Percentiles rank a stretch among this genome's conserved stretches.
phyloP scores from a whole-genome alignment of 2,329 filamentous ascomycete species.

The Elsinoe ampelina region DNA sequence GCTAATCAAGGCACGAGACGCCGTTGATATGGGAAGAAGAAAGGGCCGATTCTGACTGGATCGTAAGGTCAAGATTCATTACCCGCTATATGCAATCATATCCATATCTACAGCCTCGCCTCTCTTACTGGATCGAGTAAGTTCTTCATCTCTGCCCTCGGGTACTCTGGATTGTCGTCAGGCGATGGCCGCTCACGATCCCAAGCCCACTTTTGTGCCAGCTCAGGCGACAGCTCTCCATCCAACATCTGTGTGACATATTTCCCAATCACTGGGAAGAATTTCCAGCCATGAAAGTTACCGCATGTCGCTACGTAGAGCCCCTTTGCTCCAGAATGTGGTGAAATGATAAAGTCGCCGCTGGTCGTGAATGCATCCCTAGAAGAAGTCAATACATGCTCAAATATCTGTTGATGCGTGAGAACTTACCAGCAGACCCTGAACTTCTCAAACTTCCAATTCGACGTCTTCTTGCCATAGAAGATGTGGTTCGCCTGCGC shows the following conservation, averaged over 20 bases:
- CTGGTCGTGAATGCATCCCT: slow-evolving; percentile 58
- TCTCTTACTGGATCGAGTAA: slow-evolving; percentile 30
- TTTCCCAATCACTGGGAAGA: slow-evolving; percentile 29
- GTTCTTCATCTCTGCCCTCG: slow-evolving; percentile 49
- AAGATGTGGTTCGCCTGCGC: slow-evolving; percentile 48
- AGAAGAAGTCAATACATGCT: neutral
- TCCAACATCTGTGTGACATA: slow-evolving; percentile 30
- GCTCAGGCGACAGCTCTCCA: slow-evolving; percentile 33
- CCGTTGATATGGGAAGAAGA: no score
- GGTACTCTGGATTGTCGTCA: slow-evolving; percentile 46
- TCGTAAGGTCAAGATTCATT: neutral
- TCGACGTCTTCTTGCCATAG: slow-evolving; percentile 47
- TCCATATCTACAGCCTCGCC: slow-evolving; percentile 13
- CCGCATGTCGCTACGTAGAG: slow-evolving; percentile 40
- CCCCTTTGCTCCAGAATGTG: slow-evolving; percentile 33
- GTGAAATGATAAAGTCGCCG: slow-evolving; percentile 43
- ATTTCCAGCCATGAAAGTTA: slow-evolving; percentile 32
- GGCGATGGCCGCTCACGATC: slow-evolving; percentile 50
- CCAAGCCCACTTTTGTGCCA: slow-evolving; percentile 47
- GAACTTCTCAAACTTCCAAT: slow-evolving; percentile 53
- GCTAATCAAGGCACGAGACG: no score
- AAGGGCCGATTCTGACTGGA: no score
- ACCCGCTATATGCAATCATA: neutral
- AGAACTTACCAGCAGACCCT: slow-evolving; percentile 55
- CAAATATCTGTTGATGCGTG: neutral